phyloP scores from a whole-genome alignment of 1,284 basidiomycete genomes.

The Cystobasidium sp. region DNA sequence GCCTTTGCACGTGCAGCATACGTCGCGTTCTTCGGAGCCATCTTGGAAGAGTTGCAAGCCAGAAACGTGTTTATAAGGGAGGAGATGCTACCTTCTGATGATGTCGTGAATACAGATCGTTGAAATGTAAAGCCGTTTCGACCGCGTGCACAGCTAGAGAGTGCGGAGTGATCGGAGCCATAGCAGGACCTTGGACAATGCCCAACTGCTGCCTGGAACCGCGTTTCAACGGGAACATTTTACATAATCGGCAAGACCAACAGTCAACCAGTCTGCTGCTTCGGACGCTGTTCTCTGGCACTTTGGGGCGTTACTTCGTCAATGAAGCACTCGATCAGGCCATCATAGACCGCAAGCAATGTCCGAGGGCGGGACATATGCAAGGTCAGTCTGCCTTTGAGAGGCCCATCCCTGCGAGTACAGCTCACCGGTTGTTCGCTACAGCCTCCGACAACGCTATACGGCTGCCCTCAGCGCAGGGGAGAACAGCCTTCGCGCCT shows the following conservation, averaged over 20 bases:
- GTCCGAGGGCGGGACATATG: constrained; percentile 41
- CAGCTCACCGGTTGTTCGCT: background rate
- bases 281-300: no score
- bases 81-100: no score
- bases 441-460: constrained; percentile 38
- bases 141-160: no score
- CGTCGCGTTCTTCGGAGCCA: constrained; percentile 14
- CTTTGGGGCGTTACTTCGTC: background rate
- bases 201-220: no score
- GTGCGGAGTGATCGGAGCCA: no score
- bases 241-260: no score
- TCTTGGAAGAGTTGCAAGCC: background rate
- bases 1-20: constrained; percentile 38
- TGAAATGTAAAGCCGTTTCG: no score
- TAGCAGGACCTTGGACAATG: no score
- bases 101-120: no score
- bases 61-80: no score
- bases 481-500: constrained; percentile 37
- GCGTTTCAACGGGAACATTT: no score
- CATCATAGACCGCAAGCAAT: constrained; percentile 11
- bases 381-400: constrained; percentile 8
- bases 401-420: background rate
- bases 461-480: constrained; percentile 30
- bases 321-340: constrained; percentile 21
- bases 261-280: no score